These are phyloP conservation scores for Hordeum marinum DNA, from an alignment of 176 grass and related monocot genomes.

Conservation along the genomic window DNA sequence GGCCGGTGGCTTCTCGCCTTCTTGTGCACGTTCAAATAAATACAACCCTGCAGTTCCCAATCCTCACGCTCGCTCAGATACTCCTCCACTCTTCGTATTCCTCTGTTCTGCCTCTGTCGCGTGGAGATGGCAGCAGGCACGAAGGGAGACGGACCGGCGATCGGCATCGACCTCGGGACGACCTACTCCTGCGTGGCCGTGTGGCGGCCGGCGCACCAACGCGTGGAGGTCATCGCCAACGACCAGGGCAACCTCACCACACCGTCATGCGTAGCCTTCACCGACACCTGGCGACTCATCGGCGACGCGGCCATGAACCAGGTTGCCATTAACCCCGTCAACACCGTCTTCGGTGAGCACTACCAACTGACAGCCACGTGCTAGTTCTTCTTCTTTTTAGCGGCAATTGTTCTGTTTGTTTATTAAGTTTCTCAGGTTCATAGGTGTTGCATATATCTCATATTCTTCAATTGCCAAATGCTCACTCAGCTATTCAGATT, in stretches of 20 bases:
- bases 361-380: background rate
- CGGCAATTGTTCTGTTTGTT: background rate
- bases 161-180: constrained; percentile 84
- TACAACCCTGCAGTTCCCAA: too few relatives aligned
- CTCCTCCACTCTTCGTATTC: background rate
- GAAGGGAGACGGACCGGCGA: constrained; percentile 47
- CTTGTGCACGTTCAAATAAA: too few relatives aligned
- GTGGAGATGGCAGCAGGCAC: background rate
- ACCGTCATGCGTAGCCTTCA: background rate
- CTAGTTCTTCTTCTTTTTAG: too few relatives aligned
- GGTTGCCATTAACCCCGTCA: background rate
- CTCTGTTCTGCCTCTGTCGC: background rate
- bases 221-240: background rate
- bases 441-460: too few relatives aligned
- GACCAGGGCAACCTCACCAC: background rate
- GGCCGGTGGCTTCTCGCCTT: too few relatives aligned
- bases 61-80: too few relatives aligned
- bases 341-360: background rate
- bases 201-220: constrained; percentile 19
- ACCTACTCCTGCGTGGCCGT: constrained; percentile 89
- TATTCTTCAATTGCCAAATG: too few relatives aligned
- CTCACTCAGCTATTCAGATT: too few relatives aligned
- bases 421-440: background rate
- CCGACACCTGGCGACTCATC: background rate
- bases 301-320: background rate